phyloP scores from a whole-genome alignment of 1,284 basidiomycete species.

The Sanguinoderma infundibulare region DNA sequence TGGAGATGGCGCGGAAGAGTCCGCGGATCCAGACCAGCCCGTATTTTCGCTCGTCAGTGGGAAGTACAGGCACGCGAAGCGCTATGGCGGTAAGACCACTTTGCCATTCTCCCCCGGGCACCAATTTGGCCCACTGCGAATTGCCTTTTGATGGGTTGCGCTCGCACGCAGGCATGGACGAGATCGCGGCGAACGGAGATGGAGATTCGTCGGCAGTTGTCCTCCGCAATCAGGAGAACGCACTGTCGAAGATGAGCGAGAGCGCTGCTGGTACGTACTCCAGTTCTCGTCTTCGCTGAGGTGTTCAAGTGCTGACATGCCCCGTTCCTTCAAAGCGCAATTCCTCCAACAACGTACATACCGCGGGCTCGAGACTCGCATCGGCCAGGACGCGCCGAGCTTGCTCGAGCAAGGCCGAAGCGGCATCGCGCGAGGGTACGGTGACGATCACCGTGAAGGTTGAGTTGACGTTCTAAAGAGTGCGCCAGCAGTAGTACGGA shows the following conservation, averaged over 20 bases:
- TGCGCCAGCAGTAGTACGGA: too few relatives aligned
- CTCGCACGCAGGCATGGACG: slow-evolving; percentile 1
- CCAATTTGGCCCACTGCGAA: not conserved
- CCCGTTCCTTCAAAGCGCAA: slow-evolving; percentile 47
- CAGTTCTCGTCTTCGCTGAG: not conserved
- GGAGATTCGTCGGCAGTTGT: slow-evolving; percentile 47
- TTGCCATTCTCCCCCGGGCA: not conserved
- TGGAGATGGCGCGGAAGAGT: slow-evolving; percentile 20
- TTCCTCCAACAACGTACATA: slow-evolving; percentile 78
- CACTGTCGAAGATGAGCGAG: slow-evolving; percentile 59
- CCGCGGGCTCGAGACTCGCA: slow-evolving; percentile 81
- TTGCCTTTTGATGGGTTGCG: too few relatives aligned
- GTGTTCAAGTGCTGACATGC: not conserved
- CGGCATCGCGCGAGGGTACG: slow-evolving; percentile 90
- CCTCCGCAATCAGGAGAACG: slow-evolving; percentile 66
- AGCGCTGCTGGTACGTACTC: slow-evolving; percentile 69
- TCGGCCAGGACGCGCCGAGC: slow-evolving; percentile 83
- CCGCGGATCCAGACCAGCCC: slow-evolving; percentile 64
- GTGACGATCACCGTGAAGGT: slow-evolving; percentile 41
- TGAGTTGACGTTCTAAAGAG: not conserved
- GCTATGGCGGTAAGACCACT: slow-evolving; percentile 53
- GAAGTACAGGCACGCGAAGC: slow-evolving; percentile 79
- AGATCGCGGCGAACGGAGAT: slow-evolving; percentile 6
- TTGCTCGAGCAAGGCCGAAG: slow-evolving; percentile 86
- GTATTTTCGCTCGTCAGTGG: slow-evolving; percentile 90